Conservation (phyloP, 768 basidiomycete genomes). For the Trametes cubensis region DNA sequence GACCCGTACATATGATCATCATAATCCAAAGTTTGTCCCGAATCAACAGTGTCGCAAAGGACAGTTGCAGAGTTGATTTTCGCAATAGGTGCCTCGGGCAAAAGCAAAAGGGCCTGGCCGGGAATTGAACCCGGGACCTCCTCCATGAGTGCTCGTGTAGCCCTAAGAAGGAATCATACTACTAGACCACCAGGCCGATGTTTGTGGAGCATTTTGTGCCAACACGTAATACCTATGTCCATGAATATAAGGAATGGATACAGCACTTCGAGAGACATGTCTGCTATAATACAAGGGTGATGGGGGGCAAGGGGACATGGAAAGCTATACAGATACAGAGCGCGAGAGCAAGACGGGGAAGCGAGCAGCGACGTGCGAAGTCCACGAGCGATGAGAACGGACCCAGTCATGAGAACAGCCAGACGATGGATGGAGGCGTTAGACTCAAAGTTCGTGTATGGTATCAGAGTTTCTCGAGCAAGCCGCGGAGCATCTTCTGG, state of each 20-base stretch:
- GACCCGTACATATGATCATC: no score
- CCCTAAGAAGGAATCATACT: slow-evolving; percentile 25
- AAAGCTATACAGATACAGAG: slow-evolving; percentile 1
- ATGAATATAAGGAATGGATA: not conserved
- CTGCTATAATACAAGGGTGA: not conserved
- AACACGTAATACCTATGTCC: not conserved
- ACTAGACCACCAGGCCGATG: slow-evolving; percentile 22
- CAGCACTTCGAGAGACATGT: not conserved
- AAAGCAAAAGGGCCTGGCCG: slow-evolving; percentile 43
- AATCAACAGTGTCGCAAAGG: no score
- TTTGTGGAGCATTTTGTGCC: slow-evolving; percentile 43
- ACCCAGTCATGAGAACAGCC: not conserved
- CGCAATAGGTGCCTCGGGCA: not conserved
- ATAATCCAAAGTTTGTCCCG: no score
- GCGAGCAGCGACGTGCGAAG: not conserved
- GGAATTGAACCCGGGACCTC: slow-evolving; percentile 91
- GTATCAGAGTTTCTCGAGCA: slow-evolving; percentile 31
- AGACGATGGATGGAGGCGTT: not conserved
- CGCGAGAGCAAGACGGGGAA: not conserved
- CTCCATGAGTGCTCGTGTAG: slow-evolving; percentile 47
- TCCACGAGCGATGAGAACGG: not conserved
- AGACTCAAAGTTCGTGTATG: not conserved
- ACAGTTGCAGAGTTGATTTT: no score
- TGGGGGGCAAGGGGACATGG: not conserved
- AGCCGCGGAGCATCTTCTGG: slow-evolving; percentile 34